A percentile compares a stretch with the other conserved stretches of the same genome.
Evolutionary conservation across 2,329 filamentous ascomycete species (phyloP).

Genomic region (Beauveria medogensis): DNA sequence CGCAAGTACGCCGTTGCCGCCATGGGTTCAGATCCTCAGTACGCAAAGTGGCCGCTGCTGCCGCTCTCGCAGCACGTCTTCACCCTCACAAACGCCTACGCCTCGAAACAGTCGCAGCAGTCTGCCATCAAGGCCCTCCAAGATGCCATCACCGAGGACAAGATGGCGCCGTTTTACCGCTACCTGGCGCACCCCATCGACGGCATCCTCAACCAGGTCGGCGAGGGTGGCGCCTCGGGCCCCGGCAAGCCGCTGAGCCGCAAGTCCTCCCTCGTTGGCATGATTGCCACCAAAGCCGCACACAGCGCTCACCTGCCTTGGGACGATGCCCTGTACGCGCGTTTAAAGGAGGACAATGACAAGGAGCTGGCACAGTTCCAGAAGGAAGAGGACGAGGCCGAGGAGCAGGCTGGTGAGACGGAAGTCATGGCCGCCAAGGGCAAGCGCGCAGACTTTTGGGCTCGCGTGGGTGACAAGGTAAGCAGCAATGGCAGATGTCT

Average conservation of each 20-base stretch:
- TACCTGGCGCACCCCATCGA: slow-evolving; percentile 76
- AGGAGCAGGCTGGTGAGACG: slow-evolving; percentile 92
- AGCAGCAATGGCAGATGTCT: slow-evolving; percentile 12
- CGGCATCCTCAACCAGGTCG: slow-evolving; percentile 69
- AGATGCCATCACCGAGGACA: slow-evolving; percentile 74
- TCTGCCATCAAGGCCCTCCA: slow-evolving; percentile 64
- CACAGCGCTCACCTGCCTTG: slow-evolving; percentile 67
- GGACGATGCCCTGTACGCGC: slow-evolving; percentile 83
- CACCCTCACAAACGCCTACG: slow-evolving; percentile 73
- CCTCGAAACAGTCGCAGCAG: slow-evolving; percentile 58
- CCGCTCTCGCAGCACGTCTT: slow-evolving; percentile 80
- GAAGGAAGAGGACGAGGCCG: slow-evolving; percentile 87
- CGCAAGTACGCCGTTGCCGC: slow-evolving; percentile 29
- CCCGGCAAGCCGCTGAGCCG: slow-evolving; percentile 53
- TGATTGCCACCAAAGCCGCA: slow-evolving; percentile 65
- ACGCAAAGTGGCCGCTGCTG: slow-evolving; percentile 76
- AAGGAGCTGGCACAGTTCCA: slow-evolving; percentile 67
- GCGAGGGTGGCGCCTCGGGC: slow-evolving; percentile 49
- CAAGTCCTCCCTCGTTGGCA: slow-evolving; percentile 63
- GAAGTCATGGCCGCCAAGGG: slow-evolving; percentile 88
- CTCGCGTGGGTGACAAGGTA: slow-evolving; percentile 93
- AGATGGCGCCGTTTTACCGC: slow-evolving; percentile 82
- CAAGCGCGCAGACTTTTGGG: slow-evolving; percentile 94
- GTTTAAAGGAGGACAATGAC: slow-evolving; percentile 68
- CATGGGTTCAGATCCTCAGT: slow-evolving; percentile 77